These are phyloP conservation scores for Ogataea corticis DNA, from an alignment of 805 yeast genomes.

Conservation along the genomic window DNA sequence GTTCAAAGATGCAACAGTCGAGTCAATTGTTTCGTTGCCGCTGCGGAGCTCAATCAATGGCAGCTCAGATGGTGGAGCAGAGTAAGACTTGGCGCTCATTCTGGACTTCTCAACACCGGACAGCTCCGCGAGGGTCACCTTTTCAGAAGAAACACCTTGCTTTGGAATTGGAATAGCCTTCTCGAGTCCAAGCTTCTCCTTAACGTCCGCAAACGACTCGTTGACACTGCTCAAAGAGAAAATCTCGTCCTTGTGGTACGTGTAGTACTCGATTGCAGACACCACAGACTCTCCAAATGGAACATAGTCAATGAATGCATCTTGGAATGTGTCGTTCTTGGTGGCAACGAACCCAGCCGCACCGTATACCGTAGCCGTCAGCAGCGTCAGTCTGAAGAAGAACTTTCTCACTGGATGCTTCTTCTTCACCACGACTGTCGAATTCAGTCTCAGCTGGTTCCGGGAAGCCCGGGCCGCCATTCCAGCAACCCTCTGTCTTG, in stretches of 20 bases:
- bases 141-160: slow-evolving; percentile 38
- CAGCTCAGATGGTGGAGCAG: slow-evolving; percentile 17
- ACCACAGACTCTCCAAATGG: slow-evolving; percentile 63
- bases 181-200: slow-evolving; percentile 41
- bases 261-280: slow-evolving; percentile 45
- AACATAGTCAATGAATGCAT: slow-evolving; percentile 58
- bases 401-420: slow-evolving; percentile 29
- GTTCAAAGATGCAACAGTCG: slow-evolving; percentile 37
- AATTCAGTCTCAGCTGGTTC: slow-evolving; percentile 24
- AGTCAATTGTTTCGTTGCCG: slow-evolving; percentile 36
- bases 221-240: slow-evolving; percentile 21
- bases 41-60: slow-evolving; percentile 35
- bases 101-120: slow-evolving; percentile 4
- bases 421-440: slow-evolving; percentile 24
- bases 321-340: slow-evolving; percentile 59
- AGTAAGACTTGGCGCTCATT: neutral
- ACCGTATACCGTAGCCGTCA: slow-evolving; percentile 43
- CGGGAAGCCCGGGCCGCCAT: slow-evolving; percentile 11
- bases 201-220: slow-evolving; percentile 36
- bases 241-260: slow-evolving; percentile 27
- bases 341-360: slow-evolving; percentile 62
- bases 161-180: slow-evolving; percentile 41
- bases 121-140: slow-evolving; percentile 26
- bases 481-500: slow-evolving; percentile 12
- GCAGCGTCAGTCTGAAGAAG: slow-evolving; percentile 27